Evolutionary conservation across 257 asterid species (phyloP).

Genomic region (Solanum verrucosum): DNA sequence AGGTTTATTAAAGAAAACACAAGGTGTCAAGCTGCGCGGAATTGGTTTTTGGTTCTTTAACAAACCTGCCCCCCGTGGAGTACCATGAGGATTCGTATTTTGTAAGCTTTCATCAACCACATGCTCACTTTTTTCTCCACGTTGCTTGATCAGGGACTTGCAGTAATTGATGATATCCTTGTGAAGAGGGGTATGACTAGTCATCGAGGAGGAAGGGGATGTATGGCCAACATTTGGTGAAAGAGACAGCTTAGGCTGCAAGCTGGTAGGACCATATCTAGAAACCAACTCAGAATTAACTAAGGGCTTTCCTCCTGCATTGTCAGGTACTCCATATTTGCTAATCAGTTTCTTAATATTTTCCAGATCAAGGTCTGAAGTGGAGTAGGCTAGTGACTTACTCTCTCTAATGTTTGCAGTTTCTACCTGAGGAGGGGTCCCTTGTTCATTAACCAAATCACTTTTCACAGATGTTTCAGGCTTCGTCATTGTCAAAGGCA

Average conservation of each 20-base stretch:
- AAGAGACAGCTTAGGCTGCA: not conserved
- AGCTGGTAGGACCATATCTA: not conserved
- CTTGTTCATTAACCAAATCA: slow-evolving; percentile 11
- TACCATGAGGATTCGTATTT: not conserved
- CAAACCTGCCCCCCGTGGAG: slow-evolving; percentile 7
- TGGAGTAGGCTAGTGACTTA: not conserved
- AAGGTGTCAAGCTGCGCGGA: slow-evolving; percentile 1
- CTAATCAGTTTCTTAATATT: not conserved
- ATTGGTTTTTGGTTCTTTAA: not conserved
- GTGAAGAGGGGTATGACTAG: not conserved
- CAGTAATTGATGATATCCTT: slow-evolving; percentile 10
- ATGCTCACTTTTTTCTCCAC: slow-evolving; percentile 11
- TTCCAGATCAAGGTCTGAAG: slow-evolving; percentile 1
- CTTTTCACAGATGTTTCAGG: not conserved
- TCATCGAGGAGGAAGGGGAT: not conserved
- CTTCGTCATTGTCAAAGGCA: not conserved
- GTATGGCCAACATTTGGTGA: not conserved
- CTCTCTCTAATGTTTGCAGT: not conserved
- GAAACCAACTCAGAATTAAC: not conserved
- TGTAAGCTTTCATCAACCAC: not conserved
- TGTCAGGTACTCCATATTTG: not conserved
- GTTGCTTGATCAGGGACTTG: slow-evolving; percentile 18
- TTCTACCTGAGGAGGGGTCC: slow-evolving; percentile 3
- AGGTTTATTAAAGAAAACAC: slow-evolving; percentile 9
- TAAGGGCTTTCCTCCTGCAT: not conserved